Percentiles rank a stretch among this genome's conserved stretches.
Conservation (phyloP, 2,329 filamentous ascomycete genomes). For the Endoconidiophora polonica region DNA sequence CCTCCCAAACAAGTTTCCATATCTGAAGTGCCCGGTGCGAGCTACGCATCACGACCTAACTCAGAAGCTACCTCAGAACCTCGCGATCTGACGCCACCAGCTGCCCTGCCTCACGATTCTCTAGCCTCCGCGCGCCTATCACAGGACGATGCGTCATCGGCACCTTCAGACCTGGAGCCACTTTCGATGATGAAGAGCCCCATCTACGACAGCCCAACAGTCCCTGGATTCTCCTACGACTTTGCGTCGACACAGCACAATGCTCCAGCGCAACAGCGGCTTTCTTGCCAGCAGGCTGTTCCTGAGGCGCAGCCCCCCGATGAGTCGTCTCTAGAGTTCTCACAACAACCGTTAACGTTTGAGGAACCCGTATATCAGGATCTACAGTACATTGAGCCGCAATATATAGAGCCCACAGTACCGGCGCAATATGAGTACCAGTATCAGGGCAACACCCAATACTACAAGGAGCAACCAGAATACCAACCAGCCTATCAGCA, state of each 20-base stretch:
- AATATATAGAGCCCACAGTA: neutral
- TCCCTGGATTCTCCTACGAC: conserved; percentile 1
- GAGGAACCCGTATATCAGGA: neutral
- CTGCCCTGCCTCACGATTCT: conserved; percentile 1
- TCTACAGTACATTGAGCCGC: neutral
- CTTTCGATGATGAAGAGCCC: conserved; percentile 2
- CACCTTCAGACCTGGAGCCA: neutral
- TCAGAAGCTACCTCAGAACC: conserved; percentile 6
- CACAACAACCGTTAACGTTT: neutral
- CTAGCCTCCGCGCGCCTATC: neutral
- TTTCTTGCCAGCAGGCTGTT: neutral
- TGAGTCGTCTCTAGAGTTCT: neutral
- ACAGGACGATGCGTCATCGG: neutral
- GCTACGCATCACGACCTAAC: neutral
- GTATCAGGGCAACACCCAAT: neutral
- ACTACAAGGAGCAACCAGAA: neutral
- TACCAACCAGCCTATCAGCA: neutral
- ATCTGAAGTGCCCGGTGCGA: neutral
- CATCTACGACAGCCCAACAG: conserved; percentile 1
- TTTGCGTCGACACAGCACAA: neutral
- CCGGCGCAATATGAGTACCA: neutral
- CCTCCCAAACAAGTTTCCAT: neutral
- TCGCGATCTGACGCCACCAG: neutral
- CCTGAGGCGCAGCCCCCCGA: neutral
- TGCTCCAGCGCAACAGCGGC: neutral